Percentiles rank a stretch among this genome's conserved stretches.
Evolutionary conservation across 768 basidiomycete species (phyloP).

Genomic region (Russula sp.): DNA sequence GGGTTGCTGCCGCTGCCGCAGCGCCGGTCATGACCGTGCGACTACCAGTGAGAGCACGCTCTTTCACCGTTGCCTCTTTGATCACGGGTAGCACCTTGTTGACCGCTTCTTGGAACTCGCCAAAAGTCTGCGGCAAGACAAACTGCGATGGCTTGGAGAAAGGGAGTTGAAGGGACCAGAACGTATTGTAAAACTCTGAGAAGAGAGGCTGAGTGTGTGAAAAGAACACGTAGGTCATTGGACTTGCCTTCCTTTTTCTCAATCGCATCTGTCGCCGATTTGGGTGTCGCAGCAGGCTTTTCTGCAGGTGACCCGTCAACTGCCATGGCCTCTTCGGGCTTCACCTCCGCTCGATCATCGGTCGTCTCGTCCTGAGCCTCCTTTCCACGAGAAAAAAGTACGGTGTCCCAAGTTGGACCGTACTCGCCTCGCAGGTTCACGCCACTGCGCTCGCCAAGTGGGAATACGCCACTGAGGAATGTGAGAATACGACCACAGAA

Average conservation of each 20-base stretch:
- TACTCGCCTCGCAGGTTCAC: conserved; percentile 89
- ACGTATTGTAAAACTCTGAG: conserved; percentile 74
- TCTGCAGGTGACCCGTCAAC: conserved; percentile 40
- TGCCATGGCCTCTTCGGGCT: conserved; percentile 49
- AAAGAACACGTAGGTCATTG: background rate
- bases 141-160: conserved; percentile 80
- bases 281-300: conserved; percentile 10
- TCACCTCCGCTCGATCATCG: conserved; percentile 26
- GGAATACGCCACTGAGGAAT: conserved; percentile 80
- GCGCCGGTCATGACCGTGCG: conserved; percentile 30
- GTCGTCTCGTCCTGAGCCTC: conserved; percentile 26
- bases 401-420: conserved; percentile 70
- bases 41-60: conserved; percentile 82
- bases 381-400: conserved; percentile 35
- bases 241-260: conserved; percentile 57
- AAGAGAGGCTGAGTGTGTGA: conserved; percentile 7
- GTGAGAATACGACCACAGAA: conserved; percentile 88
- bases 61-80: conserved; percentile 80
- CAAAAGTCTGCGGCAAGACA: conserved; percentile 45
- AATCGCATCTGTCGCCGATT: conserved; percentile 30
- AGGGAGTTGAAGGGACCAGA: conserved; percentile 83
- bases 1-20: conserved; percentile 31
- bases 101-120: conserved; percentile 62
- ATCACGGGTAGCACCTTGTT: conserved; percentile 70
- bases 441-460: conserved; percentile 81